phyloP scores from a whole-genome alignment of 805 yeast species.

The Candida sakaeoensis region DNA sequence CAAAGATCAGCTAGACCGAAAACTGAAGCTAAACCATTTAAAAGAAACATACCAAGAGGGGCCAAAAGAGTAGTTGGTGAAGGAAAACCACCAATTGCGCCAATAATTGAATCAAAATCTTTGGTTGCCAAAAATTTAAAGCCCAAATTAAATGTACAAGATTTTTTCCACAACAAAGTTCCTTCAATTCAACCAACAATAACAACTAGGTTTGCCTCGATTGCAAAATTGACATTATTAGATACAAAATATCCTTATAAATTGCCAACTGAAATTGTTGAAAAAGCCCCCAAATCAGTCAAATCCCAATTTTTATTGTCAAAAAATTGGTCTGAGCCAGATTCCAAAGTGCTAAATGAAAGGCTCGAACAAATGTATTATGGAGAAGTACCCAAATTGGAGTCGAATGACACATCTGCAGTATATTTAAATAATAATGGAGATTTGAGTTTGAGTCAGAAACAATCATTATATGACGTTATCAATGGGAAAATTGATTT shows the following conservation, averaged over 20 bases:
- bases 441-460: conserved; percentile 21
- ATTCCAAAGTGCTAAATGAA: conserved; percentile 17
- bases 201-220: conserved; percentile 35
- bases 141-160: conserved; percentile 13
- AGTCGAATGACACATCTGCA: neutral
- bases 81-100: conserved; percentile 7
- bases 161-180: conserved; percentile 38
- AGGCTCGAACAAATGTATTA: conserved; percentile 29
- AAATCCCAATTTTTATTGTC: conserved; percentile 31
- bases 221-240: conserved; percentile 35
- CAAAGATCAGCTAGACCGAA: neutral
- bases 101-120: conserved; percentile 8
- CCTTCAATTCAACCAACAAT: conserved; percentile 24
- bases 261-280: conserved; percentile 32
- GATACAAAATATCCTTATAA: conserved; percentile 40
- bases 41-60: neutral
- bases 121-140: conserved; percentile 4
- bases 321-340: conserved; percentile 24
- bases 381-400: conserved; percentile 22
- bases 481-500: conserved; percentile 24
- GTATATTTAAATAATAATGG: conserved; percentile 2
- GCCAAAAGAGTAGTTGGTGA: neutral
- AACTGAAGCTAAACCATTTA: neutral
- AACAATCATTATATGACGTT: conserved; percentile 27
- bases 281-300: conserved; percentile 15